These are phyloP conservation scores for Lyophyllum decastes DNA, from an alignment of 768 basidiomycete species.

Conservation along the genomic window DNA sequence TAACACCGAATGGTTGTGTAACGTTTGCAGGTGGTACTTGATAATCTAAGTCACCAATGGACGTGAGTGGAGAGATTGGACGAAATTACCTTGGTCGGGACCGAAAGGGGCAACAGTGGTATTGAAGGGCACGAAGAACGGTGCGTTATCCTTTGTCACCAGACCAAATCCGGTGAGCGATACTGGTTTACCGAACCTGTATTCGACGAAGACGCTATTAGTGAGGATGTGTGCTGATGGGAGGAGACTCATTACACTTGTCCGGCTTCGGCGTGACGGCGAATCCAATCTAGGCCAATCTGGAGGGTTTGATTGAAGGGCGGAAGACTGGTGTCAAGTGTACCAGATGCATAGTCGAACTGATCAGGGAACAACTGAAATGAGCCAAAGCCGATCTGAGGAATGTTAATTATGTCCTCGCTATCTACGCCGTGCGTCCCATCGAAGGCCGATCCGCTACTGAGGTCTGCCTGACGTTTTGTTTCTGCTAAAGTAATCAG, in stretches of 20 bases:
- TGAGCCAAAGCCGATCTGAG: slow-evolving; percentile 55
- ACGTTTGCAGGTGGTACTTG: background rate
- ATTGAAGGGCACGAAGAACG: slow-evolving; percentile 66
- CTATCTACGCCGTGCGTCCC: slow-evolving; percentile 69
- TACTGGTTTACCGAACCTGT: slow-evolving; percentile 57
- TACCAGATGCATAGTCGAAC: slow-evolving; percentile 42
- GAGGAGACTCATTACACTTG: slow-evolving; percentile 35
- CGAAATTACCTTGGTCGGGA: slow-evolving; percentile 25
- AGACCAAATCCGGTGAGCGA: slow-evolving; percentile 60
- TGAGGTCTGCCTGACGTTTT: slow-evolving; percentile 44
- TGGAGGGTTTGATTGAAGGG: slow-evolving; percentile 55
- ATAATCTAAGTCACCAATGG: background rate
- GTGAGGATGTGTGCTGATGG: background rate
- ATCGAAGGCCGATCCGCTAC: slow-evolving; percentile 54
- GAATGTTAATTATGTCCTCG: slow-evolving; percentile 61
- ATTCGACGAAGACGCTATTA: slow-evolving; percentile 1
- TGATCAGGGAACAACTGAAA: slow-evolving; percentile 76
- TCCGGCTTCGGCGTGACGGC: slow-evolving; percentile 43
- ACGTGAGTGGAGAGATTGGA: background rate
- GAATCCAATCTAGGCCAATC: slow-evolving; percentile 57
- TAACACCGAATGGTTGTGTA: slow-evolving; percentile 47
- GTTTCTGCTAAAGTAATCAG: slow-evolving; percentile 35
- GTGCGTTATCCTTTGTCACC: slow-evolving; percentile 54
- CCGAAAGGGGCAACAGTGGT: slow-evolving; percentile 43
- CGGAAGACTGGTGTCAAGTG: slow-evolving; percentile 48